These are phyloP conservation scores for Ensete ventricosum DNA, from an alignment of 176 grass and related monocot genomes.

Conservation along the genomic window DNA sequence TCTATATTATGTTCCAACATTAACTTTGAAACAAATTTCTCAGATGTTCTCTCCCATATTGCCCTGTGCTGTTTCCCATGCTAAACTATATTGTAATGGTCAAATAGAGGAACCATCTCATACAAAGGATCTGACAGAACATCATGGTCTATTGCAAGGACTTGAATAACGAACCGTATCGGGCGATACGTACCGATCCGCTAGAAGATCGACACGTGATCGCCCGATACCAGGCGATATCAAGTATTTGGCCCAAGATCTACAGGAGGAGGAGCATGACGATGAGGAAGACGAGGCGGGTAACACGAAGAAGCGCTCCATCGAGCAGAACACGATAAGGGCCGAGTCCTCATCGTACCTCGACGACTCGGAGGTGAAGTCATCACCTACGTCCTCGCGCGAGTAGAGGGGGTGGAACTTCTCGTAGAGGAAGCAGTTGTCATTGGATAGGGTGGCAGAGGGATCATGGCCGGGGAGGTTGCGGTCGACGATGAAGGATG, in stretches of 20 bases:
- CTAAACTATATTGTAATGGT: too few species aligned
- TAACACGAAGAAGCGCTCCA: constrained; percentile 22
- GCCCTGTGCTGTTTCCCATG: too few species aligned
- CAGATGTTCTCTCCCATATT: too few species aligned
- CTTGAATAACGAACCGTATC: too few species aligned
- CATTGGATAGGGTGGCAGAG: constrained; percentile 63
- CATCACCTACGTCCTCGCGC: constrained; percentile 3
- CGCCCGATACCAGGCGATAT: too few species aligned
- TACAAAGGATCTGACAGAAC: too few species aligned
- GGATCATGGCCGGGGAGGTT: constrained; percentile 7
- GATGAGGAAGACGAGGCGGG: not conserved
- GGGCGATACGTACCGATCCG: too few species aligned
- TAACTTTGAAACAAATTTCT: too few species aligned
- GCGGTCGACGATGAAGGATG: constrained; percentile 27
- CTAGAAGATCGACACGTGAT: too few species aligned
- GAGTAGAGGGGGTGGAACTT: constrained; percentile 73
- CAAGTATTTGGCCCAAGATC: not conserved
- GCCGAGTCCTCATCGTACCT: not conserved
- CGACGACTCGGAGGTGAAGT: not conserved
- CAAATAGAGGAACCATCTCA: too few species aligned
- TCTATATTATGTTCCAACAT: too few species aligned
- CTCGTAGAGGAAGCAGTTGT: constrained; percentile 63
- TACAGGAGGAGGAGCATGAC: constrained; percentile 10
- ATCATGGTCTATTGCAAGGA: too few species aligned
- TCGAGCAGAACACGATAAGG: not conserved